Evolutionary conservation across 495 filamentous ascomycete genomes (phyloP).

Genomic region (Parathielavia appendiculata): DNA sequence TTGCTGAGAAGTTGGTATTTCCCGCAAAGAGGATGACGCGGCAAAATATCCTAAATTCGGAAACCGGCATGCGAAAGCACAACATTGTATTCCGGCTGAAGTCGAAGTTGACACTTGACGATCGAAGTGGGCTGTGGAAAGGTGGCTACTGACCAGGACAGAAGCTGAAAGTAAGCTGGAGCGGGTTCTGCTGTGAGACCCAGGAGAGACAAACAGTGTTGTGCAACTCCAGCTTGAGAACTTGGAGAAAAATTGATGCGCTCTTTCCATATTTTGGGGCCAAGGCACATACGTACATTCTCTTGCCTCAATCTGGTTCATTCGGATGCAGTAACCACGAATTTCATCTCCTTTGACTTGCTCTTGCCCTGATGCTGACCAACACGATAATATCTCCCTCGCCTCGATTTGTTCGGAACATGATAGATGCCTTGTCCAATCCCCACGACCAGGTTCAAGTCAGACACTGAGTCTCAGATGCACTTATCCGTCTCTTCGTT

Average conservation of each 20-base stretch:
- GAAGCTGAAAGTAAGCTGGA: constrained; percentile 1
- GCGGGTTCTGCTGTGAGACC: background rate
- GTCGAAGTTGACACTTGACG: constrained; percentile 19
- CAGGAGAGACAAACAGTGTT: background rate
- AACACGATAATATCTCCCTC: no score
- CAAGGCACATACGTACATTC: no score
- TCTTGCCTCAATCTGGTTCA: background rate
- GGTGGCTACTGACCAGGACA: background rate
- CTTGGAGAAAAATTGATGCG: no score
- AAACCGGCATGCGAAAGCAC: constrained; percentile 13
- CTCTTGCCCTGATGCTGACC: background rate
- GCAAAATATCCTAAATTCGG: constrained; percentile 27
- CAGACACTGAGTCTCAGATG: no score
- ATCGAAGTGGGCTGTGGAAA: constrained; percentile 24
- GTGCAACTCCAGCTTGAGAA: background rate
- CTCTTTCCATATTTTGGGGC: no score
- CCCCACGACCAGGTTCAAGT: no score
- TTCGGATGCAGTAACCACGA: background rate
- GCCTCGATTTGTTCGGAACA: no score
- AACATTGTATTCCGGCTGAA: constrained; percentile 31
- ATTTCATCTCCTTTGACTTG: constrained; percentile 2
- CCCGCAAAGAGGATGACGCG: constrained; percentile 25
- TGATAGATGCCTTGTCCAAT: no score
- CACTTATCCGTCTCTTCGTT: no score
- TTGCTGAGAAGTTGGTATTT: constrained; percentile 24